Evolutionary conservation across 2,329 filamentous ascomycete species (phyloP), one percentile per base, ranked within the genome.

Genomic region (Neofusicoccum sp.): DNA sequence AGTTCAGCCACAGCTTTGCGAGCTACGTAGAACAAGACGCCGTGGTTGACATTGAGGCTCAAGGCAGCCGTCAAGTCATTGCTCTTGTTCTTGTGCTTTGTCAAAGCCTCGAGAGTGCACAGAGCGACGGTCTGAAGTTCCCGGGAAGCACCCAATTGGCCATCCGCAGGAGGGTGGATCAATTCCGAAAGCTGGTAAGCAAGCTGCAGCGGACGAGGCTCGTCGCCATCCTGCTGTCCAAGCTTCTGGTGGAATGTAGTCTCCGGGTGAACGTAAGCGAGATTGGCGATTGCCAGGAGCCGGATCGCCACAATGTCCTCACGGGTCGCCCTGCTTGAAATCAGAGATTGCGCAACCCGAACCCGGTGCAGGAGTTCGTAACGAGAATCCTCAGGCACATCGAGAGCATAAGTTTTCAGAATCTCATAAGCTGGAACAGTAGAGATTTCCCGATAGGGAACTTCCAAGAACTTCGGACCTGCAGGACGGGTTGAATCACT

Each of bases 31-130:
- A 98, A 89, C 45, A 99, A 82, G 31, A 98, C 89, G 12, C 95
- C 96, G 68, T 99, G 96, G 68, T 96, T 98, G 38, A 98, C 93
- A 67, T 93, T 96, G 58, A 96, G 91, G 69, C 92, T 96, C 43
- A 99, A 80, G n/a, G 95, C 92, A 43, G 91, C 87, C 64, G 92
- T 87, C 26, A 99, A 89, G 72, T 99, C 95, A 34, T 86, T 80
- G 31, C 88, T 85, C 70, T 91, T 93, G 61, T 83, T 79, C 68
- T 89, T 88, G 71, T 91, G 91, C 70, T 86, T 89, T 6, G 90
- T 86, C 61, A 99, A 82, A n/a, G 91, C 90, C 71, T 97, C 92
- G 54, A 99, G 80, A 0, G 93, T 84, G 56, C 86, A 84, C 57
- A 99, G 80, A 6, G 91, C 90, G 62, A 93, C 86, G 2, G 91